Evolutionary conservation across 805 yeast species (phyloP), one percentile per base, ranked within the genome.

Genomic region (Blastobotrys terrestris): DNA sequence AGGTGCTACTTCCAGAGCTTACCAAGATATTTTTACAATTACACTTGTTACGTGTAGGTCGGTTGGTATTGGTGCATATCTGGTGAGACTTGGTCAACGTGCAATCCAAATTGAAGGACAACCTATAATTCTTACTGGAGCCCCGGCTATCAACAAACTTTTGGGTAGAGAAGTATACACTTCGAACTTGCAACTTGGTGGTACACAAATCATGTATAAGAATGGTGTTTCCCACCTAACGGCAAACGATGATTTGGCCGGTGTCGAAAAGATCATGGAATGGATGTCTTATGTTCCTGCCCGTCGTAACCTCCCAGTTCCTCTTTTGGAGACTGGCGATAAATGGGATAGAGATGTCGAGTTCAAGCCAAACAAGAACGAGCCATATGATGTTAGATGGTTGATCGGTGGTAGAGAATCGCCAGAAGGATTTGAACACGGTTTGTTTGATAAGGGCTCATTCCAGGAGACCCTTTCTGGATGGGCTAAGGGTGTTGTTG

Each of bases 21-120:
- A 94, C 81, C 87, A 87, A 70, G 99, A 94, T 67, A 94, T 94
- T 58, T 94, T 94, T 77, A 94, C 99, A 18, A 82, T 91, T 55
- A 92, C 99, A n/a, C 78, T 94, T 70, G 99, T 94, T 52, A 94
- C 99, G n/a, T 91, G 98, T 76, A 85, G 99, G 79, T 91, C 98
- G 50, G 99, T 94, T 65, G 99, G 99, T 84, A 94, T 94, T 70
- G 99, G 99, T 77, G 99, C 99, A 46, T 94, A 94, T 69, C 78
- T 94, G 68, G 99, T 94, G 43, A 86, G 99, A 73, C 79, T 94
- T 61, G 99, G 99, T 66, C 98, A 94, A 78, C 86, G 99, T 78
- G 95, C 98, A 44, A 91, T 94, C 64, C 99, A 94, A 76, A 87
- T 94, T 63, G 97, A 94, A 71, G 99, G 99, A 44, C 98, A 94